Base-by-base conservation (phyloP, 176 grass and related monocot genomes). In the Puccinellia tenuiflora region DNA sequence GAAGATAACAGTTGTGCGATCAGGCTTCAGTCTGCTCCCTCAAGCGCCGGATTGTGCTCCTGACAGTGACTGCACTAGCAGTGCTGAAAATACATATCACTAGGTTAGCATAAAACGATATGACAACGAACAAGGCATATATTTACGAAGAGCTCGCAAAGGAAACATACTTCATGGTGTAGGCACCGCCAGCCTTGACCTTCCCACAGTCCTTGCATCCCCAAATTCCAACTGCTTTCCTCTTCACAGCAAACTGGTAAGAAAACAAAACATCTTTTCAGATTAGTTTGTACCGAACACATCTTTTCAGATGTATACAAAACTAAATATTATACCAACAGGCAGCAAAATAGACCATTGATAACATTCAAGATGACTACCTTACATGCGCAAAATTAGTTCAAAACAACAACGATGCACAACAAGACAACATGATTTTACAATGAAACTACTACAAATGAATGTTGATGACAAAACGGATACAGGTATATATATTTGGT, bases 221-320 rank as follows among this genome's bases (percentile, higher is more conserved):
- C 95, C 95, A 97, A 62, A 97, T 97, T 79, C 92, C 95, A 91
- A 97, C 86, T 24, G 95, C 90, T 85, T 94, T 94, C 65, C 86
- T 92, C 87, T 97, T 94, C 60, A 97, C 95, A 70, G 88, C 95
- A 79, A 86, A 97, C 95, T 97, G 31, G 25, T 28, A 86, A 55
- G 3, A 66, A 22, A 22, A 39, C 5, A 26, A 74, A 9, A 10
- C 16, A 73, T 43, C 2, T 43, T 70, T 70, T n/a, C 0, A 46
- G 10, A 14, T 15, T n/a, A 7, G 18, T 20, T 53, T 21, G 8
- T 53, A 53, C 50, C 21, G 6, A 53, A 53, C 18, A 53, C 10
- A 22, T 55, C n/a, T 56, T 56, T 25, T 14, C 22, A 46, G 25
- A 16, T 28, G 1, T 10, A 72, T 28, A 46, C 13, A 16, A 6